Conservation (phyloP, 176 grass and related monocot species). For the Chrysopogon serrulatus region DNA sequence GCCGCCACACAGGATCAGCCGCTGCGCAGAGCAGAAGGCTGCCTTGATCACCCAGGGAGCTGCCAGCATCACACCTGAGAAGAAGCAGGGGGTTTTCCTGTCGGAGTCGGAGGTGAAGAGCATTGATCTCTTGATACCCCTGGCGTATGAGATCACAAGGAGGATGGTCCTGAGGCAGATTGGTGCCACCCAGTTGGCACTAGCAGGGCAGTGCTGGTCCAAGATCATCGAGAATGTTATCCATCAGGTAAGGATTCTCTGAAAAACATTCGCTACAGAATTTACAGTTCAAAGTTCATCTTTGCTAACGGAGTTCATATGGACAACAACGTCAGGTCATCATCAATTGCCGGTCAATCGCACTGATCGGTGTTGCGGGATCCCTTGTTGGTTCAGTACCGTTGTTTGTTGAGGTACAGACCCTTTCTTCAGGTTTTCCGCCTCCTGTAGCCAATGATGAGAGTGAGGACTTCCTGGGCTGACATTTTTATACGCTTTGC, state of each 20-base stretch:
- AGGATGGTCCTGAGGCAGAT: constrained; percentile 18
- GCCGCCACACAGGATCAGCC: background rate
- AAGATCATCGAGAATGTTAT: constrained; percentile 37
- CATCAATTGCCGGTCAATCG: constrained; percentile 57
- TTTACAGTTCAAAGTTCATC: background rate
- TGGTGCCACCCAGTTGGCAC: background rate
- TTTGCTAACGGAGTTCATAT: background rate
- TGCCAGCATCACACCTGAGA: constrained; percentile 1
- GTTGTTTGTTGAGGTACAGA: constrained; percentile 72
- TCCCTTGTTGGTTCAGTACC: constrained; percentile 77
- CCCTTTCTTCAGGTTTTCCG: background rate
- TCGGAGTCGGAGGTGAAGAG: background rate
- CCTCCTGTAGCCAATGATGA: background rate
- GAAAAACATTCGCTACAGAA: background rate
- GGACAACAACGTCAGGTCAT: constrained; percentile 36
- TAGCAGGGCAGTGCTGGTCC: constrained; percentile 6
- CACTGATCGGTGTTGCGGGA: constrained; percentile 72
- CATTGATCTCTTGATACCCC: constrained; percentile 19
- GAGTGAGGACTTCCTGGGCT: background rate
- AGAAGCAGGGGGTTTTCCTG: background rate
- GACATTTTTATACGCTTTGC: background rate
- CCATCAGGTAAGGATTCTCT: constrained; percentile 40
- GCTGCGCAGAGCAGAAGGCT: constrained; percentile 6
- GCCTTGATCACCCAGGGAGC: constrained; percentile 21
- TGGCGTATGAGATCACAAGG: constrained; percentile 42